Evolutionary conservation across 176 grass and related monocot genomes (phyloP).

Genomic region (Chloris gayana): DNA sequence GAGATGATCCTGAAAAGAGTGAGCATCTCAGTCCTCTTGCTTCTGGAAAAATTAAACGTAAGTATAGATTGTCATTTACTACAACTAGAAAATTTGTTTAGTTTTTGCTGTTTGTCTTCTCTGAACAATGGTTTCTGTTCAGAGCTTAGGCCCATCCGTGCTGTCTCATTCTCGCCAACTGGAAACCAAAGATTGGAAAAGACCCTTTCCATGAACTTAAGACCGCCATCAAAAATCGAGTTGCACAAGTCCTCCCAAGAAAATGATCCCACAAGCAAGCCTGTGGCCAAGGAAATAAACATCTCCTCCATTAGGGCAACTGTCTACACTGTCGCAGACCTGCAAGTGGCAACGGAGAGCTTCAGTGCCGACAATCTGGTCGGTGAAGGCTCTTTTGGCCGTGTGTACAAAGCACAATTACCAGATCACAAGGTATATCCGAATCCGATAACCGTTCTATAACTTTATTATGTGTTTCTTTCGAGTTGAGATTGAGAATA

Average conservation of each 20-base stretch:
- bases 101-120: not conserved
- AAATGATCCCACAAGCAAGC: conserved; percentile 57
- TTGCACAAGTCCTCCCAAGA: conserved; percentile 60
- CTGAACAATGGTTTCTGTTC: conserved; percentile 17
- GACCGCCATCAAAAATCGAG: conserved; percentile 74
- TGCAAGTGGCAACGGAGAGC: conserved; percentile 81
- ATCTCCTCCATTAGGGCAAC: conserved; percentile 60
- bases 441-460: not conserved
- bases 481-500: not conserved
- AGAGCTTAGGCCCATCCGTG: conserved; percentile 58
- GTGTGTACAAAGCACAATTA: conserved; percentile 65
- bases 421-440: conserved; percentile 66
- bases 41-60: conserved; percentile 46
- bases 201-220: conserved; percentile 68
- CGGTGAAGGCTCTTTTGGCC: conserved; percentile 72
- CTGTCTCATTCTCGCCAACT: conserved; percentile 47
- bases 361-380: conserved; percentile 81
- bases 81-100: not conserved
- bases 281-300: conserved; percentile 40
- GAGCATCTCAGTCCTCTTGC: conserved; percentile 54
- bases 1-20: conserved; percentile 49
- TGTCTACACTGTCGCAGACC: conserved; percentile 77
- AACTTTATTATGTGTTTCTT: not conserved
- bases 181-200: conserved; percentile 43
- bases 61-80: not conserved